Evolutionary conservation across 1,284 basidiomycete genomes (phyloP).

Genomic region (Phlebopus sp.): DNA sequence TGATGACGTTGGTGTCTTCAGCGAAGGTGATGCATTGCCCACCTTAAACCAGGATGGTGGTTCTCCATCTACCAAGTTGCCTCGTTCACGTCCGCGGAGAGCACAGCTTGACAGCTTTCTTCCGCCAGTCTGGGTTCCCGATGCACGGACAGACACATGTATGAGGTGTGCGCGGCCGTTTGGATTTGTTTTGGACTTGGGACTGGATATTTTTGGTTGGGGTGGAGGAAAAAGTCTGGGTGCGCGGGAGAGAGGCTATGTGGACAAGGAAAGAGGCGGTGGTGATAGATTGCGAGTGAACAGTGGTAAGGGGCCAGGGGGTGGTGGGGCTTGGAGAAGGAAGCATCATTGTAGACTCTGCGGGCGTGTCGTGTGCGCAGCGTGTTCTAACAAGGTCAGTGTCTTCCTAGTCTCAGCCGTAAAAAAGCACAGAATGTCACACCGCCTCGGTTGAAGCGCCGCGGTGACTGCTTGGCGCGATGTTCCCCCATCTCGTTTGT

Average conservation of each 20-base stretch:
- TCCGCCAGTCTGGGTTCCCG: slow-evolving; percentile 91
- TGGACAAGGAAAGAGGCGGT: slow-evolving; percentile 8
- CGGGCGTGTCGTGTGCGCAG: slow-evolving; percentile 81
- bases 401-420: slow-evolving; percentile 4
- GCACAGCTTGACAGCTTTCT: slow-evolving; percentile 75
- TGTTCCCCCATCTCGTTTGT: too few species aligned
- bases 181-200: slow-evolving; percentile 52
- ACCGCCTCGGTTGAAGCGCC: background rate
- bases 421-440: background rate
- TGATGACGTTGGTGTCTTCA: slow-evolving; percentile 13
- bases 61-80: slow-evolving; percentile 18
- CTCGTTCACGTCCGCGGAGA: slow-evolving; percentile 17
- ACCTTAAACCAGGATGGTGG: slow-evolving; percentile 9
- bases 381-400: slow-evolving; percentile 76
- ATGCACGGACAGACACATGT: slow-evolving; percentile 75
- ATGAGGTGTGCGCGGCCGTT: slow-evolving; percentile 81
- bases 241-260: slow-evolving; percentile 14
- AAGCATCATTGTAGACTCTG: slow-evolving; percentile 91
- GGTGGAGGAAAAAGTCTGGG: slow-evolving; percentile 15
- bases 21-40: slow-evolving; percentile 16
- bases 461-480: background rate
- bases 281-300: slow-evolving; percentile 8
- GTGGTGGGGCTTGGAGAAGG: slow-evolving; percentile 50
- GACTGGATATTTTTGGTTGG: slow-evolving; percentile 31
- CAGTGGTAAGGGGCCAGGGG: slow-evolving; percentile 12